Base-by-base conservation (phyloP, 2,329 filamentous ascomycete genomes). In the Xylaria sp. region DNA sequence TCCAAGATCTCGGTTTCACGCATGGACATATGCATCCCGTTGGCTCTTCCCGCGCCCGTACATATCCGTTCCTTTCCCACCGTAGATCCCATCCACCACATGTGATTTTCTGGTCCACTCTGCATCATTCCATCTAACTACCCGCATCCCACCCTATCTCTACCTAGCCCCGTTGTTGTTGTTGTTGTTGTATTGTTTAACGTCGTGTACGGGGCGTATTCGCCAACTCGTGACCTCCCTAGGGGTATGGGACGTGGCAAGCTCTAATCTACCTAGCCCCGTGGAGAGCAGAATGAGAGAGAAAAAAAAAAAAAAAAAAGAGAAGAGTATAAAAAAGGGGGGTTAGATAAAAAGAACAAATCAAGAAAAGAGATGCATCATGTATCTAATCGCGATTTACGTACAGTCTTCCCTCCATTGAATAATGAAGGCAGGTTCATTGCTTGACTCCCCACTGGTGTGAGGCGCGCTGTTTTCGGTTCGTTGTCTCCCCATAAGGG, bases 21-120 rank as follows among this genome's bases (percentile, higher is more conserved):
- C 75, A 76, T 75, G 70, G 69, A 73, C 70, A 68, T 73, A 73
- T 76, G 75, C 73, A 76, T 73, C 75, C 75, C 75, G 74, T 74
- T 70, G 71, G 75, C 74, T 76, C 75, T 75, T 77, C 75, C 75
- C 75, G 75, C 61, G 69, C 73, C 75, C 75, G 72, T 76, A 76
- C 74, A 75, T 75, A 75, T 73, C 75, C 74, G 75, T 68, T 71
- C 72, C 72, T 72, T 72, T 76, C 71, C 75, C 69, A 66, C 61
- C 71, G 75, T 72, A 73, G 75, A 77, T 76, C 75, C 73, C 73
- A 74, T 74, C 75, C 73, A 73, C 73, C 73, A 66, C 69, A 71
- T 69, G 66, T 64, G 65, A 69, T 69, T 72, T 63, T 68, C 65
- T 71, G 74, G 75, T 74, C 73, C 74, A 75, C 70, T 63, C 64